Percentiles rank a stretch among this genome's conserved stretches.
These are phyloP conservation scores for Hypericum androsaemum DNA, from an alignment of 345 rosid genomes.

Conservation along the genomic window DNA sequence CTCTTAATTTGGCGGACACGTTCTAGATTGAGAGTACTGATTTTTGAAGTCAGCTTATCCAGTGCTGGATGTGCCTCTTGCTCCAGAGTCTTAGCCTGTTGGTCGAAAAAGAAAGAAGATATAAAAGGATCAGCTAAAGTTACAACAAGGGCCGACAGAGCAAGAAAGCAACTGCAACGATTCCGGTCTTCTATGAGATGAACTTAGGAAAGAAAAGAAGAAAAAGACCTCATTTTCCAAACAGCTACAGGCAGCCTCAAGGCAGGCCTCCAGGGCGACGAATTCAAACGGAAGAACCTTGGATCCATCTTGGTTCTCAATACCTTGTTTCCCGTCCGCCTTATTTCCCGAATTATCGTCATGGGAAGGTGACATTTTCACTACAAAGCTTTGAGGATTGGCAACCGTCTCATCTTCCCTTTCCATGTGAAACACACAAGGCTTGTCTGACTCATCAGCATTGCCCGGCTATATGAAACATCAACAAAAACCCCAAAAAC, in stretches of 20 bases:
- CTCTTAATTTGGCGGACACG: slow-evolving; percentile 72
- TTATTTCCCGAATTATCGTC: slow-evolving; percentile 30
- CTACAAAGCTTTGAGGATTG: slow-evolving; percentile 22
- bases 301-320: slow-evolving; percentile 49
- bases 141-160: background rate
- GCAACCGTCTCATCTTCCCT: slow-evolving; percentile 27
- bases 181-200: too few species aligned
- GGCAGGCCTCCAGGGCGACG: slow-evolving; percentile 60
- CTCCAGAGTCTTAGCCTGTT: slow-evolving; percentile 50
- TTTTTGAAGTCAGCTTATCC: slow-evolving; percentile 70
- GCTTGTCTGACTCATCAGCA: slow-evolving; percentile 35
- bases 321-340: slow-evolving; percentile 44
- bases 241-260: slow-evolving; percentile 67
- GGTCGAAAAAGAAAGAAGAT: background rate
- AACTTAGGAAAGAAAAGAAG: background rate
- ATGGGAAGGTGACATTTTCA: slow-evolving; percentile 20
- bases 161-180: background rate
- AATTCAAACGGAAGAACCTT: slow-evolving; percentile 60
- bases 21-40: slow-evolving; percentile 64
- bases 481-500: background rate
- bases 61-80: slow-evolving; percentile 77
- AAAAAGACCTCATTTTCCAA: slow-evolving; percentile 44
- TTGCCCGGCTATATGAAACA: slow-evolving; percentile 39
- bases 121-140: background rate
- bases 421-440: slow-evolving; percentile 27